Conservation (phyloP, 148 eudicot species). For the Salicornia ramosissima region DNA sequence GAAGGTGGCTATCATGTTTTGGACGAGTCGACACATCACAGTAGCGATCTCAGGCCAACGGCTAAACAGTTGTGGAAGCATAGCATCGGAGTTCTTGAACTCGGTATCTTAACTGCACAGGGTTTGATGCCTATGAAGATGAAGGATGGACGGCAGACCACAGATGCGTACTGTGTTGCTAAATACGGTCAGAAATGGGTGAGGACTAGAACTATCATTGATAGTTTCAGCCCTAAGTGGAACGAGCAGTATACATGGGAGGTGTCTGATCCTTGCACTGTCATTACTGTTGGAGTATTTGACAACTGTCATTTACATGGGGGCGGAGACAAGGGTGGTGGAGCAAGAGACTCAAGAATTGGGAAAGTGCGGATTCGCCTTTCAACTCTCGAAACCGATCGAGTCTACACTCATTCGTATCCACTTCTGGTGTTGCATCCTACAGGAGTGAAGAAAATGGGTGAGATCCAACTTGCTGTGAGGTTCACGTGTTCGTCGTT, state of each 20-base stretch:
- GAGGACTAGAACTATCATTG: constrained; percentile 61
- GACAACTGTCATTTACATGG: constrained; percentile 63
- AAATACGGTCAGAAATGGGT: constrained; percentile 76
- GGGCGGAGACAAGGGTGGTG: constrained; percentile 46
- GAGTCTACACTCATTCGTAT: constrained; percentile 58
- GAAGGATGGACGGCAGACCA: constrained; percentile 49
- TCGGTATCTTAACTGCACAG: constrained; percentile 52
- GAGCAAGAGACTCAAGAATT: constrained; percentile 42
- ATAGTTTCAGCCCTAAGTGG: constrained; percentile 57
- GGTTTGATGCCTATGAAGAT: constrained; percentile 60
- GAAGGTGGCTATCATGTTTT: constrained; percentile 69
- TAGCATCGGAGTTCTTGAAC: constrained; percentile 58
- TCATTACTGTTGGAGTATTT: constrained; percentile 56
- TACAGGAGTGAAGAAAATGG: constrained; percentile 58
- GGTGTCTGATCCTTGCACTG: constrained; percentile 66
- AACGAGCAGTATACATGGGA: constrained; percentile 73
- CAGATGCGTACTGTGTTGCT: constrained; percentile 68
- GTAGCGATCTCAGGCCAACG: constrained; percentile 60
- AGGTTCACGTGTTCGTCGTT: constrained; percentile 58
- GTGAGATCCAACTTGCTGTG: constrained; percentile 57
- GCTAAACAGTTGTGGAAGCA: constrained; percentile 60
- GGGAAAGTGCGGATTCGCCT: constrained; percentile 64
- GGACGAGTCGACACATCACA: constrained; percentile 60
- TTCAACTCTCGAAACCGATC: constrained; percentile 53
- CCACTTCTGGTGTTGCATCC: constrained; percentile 54